Conservation (phyloP, 1,284 basidiomycete species). For the Pascua sp. region DNA sequence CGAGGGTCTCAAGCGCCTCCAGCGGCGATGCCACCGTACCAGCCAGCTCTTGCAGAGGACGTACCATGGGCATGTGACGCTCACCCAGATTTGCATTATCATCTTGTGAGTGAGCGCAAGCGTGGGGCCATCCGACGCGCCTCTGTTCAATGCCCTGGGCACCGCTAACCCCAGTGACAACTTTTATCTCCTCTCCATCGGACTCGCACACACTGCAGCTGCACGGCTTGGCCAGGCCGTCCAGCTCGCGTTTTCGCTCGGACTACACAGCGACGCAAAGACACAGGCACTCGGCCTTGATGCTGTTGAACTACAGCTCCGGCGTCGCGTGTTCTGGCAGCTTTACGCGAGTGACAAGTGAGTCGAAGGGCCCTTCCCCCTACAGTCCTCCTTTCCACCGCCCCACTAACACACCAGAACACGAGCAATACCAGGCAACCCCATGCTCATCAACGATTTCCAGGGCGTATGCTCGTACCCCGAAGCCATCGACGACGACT, state of each 20-base stretch:
- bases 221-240: constrained; percentile 44
- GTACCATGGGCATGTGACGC: constrained; percentile 41
- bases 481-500: constrained; percentile 46
- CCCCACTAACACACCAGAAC: constrained; percentile 30
- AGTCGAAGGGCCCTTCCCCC: too few relatives aligned
- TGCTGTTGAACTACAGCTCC: constrained; percentile 42
- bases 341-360: constrained; percentile 74
- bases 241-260: constrained; percentile 45
- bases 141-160: too few relatives aligned
- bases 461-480: constrained; percentile 46
- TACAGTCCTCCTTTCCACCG: too few relatives aligned
- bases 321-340: constrained; percentile 58
- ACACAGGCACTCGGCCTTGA: constrained; percentile 40
- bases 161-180: constrained; percentile 34
- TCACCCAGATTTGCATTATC: constrained; percentile 46
- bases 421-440: constrained; percentile 43
- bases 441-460: constrained; percentile 49
- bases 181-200: constrained; percentile 47
- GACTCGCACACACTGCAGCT: constrained; percentile 41
- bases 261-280: constrained; percentile 43
- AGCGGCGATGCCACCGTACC: constrained; percentile 43
- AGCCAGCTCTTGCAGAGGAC: constrained; percentile 42
- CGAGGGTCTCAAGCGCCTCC: constrained; percentile 44
- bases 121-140: too few relatives aligned
- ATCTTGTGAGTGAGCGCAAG: constrained; percentile 35